A percentile compares a stretch with the other conserved stretches of the same genome.
These are phyloP conservation scores for Proliferodiscus dingleyae DNA, from an alignment of 2,329 filamentous ascomycete species.

Conservation along the genomic window DNA sequence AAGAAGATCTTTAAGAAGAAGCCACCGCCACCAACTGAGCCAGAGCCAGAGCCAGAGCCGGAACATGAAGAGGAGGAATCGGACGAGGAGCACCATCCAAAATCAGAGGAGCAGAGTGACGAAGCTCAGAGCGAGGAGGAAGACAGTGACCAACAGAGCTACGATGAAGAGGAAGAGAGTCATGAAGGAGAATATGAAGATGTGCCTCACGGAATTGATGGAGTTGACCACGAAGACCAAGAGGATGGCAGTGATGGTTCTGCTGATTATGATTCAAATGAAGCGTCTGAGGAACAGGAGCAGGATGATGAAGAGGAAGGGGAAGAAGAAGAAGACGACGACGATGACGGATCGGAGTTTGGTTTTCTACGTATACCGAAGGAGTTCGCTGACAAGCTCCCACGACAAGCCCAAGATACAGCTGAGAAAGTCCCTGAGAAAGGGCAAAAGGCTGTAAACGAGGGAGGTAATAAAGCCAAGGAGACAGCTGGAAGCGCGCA, in stretches of 20 bases:
- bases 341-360: no score
- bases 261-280: slow-evolving; percentile 1
- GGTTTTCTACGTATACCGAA: no score
- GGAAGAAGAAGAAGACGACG: slow-evolving; percentile 4
- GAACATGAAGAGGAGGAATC: slow-evolving; percentile 6
- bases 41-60: slow-evolving; percentile 15
- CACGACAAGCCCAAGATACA: slow-evolving; percentile 3
- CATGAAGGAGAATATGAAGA: neutral
- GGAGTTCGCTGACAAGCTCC: slow-evolving; percentile 4
- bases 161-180: slow-evolving; percentile 3
- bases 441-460: neutral
- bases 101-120: slow-evolving; percentile 1
- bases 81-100: neutral
- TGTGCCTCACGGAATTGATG: neutral
- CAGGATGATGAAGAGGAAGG: slow-evolving; percentile 9
- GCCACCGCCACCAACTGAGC: slow-evolving; percentile 15
- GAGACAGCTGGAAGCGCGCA: neutral
- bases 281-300: slow-evolving; percentile 8
- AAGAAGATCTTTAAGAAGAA: slow-evolving; percentile 11
- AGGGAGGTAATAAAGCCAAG: neutral
- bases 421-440: neutral
- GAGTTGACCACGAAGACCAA: neutral
- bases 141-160: slow-evolving; percentile 6
- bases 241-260: slow-evolving; percentile 4
- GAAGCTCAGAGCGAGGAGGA: slow-evolving; percentile 2